These are phyloP conservation scores for Fusarium heterosporum DNA, from an alignment of 2,329 filamentous ascomycete species.

Conservation along the genomic window DNA sequence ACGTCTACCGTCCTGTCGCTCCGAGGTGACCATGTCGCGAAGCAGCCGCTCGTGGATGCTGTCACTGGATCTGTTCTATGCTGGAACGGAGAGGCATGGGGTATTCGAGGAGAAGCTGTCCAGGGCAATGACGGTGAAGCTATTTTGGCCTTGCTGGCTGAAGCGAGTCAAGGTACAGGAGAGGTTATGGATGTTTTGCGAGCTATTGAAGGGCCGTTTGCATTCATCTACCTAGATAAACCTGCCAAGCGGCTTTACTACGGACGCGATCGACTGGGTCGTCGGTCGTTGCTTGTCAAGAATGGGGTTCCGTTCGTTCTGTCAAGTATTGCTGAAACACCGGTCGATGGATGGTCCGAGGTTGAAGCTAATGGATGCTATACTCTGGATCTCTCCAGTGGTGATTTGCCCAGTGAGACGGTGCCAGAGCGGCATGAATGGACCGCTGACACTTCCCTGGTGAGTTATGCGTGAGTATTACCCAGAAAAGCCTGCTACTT, in stretches of 20 bases:
- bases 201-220: slow-evolving; percentile 83
- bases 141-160: slow-evolving; percentile 71
- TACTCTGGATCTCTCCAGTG: slow-evolving; percentile 65
- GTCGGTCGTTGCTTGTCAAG: slow-evolving; percentile 80
- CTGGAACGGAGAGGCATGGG: slow-evolving; percentile 99
- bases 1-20: slow-evolving; percentile 90
- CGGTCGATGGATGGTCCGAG: slow-evolving; percentile 73
- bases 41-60: slow-evolving; percentile 77
- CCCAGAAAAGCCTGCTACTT: slow-evolving; percentile 54
- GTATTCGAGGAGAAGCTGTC: slow-evolving; percentile 68
- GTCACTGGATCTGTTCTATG: slow-evolving; percentile 76
- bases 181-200: slow-evolving; percentile 65
- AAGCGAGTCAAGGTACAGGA: slow-evolving; percentile 52
- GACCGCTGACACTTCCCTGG: slow-evolving; percentile 55
- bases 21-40: slow-evolving; percentile 77
- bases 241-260: slow-evolving; percentile 75
- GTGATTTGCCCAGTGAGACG: slow-evolving; percentile 9
- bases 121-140: slow-evolving; percentile 81
- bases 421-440: slow-evolving; percentile 47
- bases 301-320: slow-evolving; percentile 66
- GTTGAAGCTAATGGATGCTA: slow-evolving; percentile 88
- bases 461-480: slow-evolving; percentile 53
- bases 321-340: slow-evolving; percentile 75
- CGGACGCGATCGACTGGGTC: slow-evolving; percentile 86
- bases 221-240: slow-evolving; percentile 85